phyloP scores from a whole-genome alignment of 495 filamentous ascomycete genomes.

The Penicillium manginii region DNA sequence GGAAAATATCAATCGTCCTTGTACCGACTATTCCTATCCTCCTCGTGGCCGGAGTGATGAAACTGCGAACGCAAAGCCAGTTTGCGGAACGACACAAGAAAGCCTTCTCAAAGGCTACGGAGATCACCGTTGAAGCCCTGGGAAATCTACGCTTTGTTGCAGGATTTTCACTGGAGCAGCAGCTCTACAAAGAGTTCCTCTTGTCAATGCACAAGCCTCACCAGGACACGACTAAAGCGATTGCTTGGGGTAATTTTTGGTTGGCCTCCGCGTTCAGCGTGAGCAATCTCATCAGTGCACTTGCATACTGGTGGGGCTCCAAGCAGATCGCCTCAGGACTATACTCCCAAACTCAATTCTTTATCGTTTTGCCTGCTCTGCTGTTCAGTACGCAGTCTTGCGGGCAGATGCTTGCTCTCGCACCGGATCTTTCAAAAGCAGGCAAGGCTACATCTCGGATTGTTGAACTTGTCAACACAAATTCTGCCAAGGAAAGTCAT shows the following conservation, averaged over 20 bases:
- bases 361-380: conserved; percentile 59
- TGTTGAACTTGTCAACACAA: conserved; percentile 49
- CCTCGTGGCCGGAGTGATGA: conserved; percentile 53
- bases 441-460: conserved; percentile 47
- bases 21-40: conserved; percentile 46
- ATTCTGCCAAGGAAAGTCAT: neutral
- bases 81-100: conserved; percentile 64
- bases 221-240: conserved; percentile 52
- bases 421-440: conserved; percentile 63
- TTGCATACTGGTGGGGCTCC: conserved; percentile 72
- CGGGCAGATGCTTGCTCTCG: conserved; percentile 68
- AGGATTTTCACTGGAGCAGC: conserved; percentile 51
- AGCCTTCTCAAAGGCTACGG: conserved; percentile 52
- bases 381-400: conserved; percentile 57
- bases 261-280: conserved; percentile 58
- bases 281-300: conserved; percentile 60
- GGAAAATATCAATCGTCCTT: conserved; percentile 46
- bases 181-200: conserved; percentile 42
- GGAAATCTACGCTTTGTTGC: conserved; percentile 57
- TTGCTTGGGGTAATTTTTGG: conserved; percentile 52
- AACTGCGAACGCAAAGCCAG: conserved; percentile 52
- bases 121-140: conserved; percentile 55
- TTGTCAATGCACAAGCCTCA: conserved; percentile 43
- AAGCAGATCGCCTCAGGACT: conserved; percentile 59
- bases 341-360: conserved; percentile 63